phyloP scores from a whole-genome alignment of 1,284 basidiomycete genomes.

The Microstroma glucosiphilum region DNA sequence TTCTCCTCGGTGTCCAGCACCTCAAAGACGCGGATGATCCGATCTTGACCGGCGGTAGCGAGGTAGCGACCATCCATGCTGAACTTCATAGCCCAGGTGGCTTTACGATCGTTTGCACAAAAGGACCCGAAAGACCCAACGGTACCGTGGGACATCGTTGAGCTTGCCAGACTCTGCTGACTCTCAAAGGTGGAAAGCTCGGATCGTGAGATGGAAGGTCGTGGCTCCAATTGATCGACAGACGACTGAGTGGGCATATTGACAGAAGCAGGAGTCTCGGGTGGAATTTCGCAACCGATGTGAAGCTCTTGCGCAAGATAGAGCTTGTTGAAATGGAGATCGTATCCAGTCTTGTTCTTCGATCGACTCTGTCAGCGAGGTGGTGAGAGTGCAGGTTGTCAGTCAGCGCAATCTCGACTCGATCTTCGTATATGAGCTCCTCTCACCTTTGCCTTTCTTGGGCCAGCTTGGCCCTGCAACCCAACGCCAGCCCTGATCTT shows the following conservation, averaged over 20 bases:
- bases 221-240: not conserved
- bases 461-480: not conserved
- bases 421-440: not conserved
- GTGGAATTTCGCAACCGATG: slow-evolving; percentile 7
- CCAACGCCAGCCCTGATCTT: not conserved
- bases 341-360: slow-evolving; percentile 23
- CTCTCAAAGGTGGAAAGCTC: not conserved
- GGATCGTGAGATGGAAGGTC: not conserved
- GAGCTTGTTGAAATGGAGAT: slow-evolving; percentile 33
- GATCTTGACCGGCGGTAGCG: slow-evolving; percentile 50
- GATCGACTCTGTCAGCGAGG: slow-evolving; percentile 14
- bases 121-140: not conserved
- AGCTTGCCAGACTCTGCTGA: slow-evolving; percentile 12
- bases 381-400: not conserved
- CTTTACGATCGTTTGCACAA: slow-evolving; percentile 25
- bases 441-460: not conserved
- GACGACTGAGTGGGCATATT: not conserved
- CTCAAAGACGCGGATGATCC: slow-evolving; percentile 42
- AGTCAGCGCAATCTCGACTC: not conserved
- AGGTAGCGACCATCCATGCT: slow-evolving; percentile 48
- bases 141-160: not conserved
- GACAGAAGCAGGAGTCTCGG: not conserved
- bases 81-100: slow-evolving; percentile 49
- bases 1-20: slow-evolving; percentile 23
- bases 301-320: slow-evolving; percentile 49